A percentile compares a stretch with the other conserved stretches of the same genome.
Evolutionary conservation across 306 rosid genomes (phyloP).

Genomic region (Cicer pinnatifidum): DNA sequence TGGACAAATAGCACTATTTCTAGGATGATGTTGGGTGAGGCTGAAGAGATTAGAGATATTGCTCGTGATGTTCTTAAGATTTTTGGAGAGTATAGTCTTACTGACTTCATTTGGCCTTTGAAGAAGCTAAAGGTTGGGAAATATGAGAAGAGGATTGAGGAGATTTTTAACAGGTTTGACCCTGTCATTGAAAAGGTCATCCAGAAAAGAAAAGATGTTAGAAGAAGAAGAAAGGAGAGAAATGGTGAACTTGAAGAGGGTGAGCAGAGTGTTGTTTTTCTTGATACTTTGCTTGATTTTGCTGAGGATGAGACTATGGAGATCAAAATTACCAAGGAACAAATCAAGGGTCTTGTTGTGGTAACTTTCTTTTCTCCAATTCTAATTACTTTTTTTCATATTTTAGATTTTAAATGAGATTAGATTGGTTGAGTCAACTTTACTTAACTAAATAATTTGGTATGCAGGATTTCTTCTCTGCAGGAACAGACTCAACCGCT

Average conservation of each 20-base stretch:
- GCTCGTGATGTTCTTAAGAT: conserved; percentile 51
- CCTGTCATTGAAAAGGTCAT: conserved; percentile 51
- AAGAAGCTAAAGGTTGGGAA: conserved; percentile 44
- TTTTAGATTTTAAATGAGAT: too few relatives aligned
- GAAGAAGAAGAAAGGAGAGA: conserved; percentile 33
- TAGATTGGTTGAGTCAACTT: too few relatives aligned
- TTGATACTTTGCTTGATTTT: conserved; percentile 48
- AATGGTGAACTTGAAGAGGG: not conserved
- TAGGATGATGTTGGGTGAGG: conserved; percentile 53
- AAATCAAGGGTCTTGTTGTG: conserved; percentile 50
- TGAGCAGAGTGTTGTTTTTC: conserved; percentile 40
- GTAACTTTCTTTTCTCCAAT: conserved; percentile 23
- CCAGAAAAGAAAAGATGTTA: conserved; percentile 39
- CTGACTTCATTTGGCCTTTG: conserved; percentile 50
- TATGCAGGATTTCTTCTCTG: conserved; percentile 51
- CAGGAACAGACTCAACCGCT: conserved; percentile 49
- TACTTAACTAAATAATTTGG: too few relatives aligned
- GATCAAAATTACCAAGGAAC: conserved; percentile 45
- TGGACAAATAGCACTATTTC: conserved; percentile 49
- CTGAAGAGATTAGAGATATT: conserved; percentile 44
- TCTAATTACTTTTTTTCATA: not conserved
- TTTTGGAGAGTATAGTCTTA: conserved; percentile 50
- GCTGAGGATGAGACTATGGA: conserved; percentile 46
- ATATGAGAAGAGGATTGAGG: conserved; percentile 49
- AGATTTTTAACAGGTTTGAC: conserved; percentile 41